These are phyloP conservation scores for Aureobasidium sp. DNA, from an alignment of 2,329 filamentous ascomycete species.

Conservation along the genomic window DNA sequence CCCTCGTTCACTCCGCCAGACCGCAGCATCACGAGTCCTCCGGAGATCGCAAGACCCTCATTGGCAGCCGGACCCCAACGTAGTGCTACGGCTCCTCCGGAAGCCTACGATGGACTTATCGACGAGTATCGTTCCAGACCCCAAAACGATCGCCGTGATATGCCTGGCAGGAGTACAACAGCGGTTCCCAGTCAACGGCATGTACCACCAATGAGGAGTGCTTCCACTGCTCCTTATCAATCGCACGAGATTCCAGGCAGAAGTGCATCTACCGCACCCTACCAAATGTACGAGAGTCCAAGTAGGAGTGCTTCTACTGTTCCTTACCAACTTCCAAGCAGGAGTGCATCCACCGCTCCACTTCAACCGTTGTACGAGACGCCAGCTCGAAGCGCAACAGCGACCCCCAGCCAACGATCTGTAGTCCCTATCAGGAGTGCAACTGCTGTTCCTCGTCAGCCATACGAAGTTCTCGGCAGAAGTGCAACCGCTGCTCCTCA, in stretches of 20 bases:
- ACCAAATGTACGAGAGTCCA: not conserved
- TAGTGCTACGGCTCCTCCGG: slow-evolving; percentile 14
- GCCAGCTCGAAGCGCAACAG: not conserved
- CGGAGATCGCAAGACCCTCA: slow-evolving; percentile 1
- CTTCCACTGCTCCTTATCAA: not conserved
- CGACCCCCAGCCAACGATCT: not conserved
- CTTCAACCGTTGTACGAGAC: not conserved
- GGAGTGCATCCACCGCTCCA: not conserved
- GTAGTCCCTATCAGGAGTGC: not conserved
- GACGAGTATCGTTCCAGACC: not conserved
- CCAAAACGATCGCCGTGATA: not conserved
- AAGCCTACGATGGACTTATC: not conserved
- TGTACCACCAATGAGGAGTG: not conserved
- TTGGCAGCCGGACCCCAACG: slow-evolving; percentile 6
- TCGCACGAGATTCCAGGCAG: not conserved
- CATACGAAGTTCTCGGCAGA: not conserved
- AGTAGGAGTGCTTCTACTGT: no score
- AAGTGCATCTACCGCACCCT: not conserved
- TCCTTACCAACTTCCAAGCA: no score
- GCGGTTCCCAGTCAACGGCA: not conserved
- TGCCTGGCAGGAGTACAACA: not conserved
- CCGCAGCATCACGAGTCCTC: slow-evolving; percentile 14
- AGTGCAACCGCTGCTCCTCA: not conserved
- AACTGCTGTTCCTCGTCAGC: not conserved
- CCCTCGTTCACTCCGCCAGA: not conserved